Conservation (phyloP, 2,329 filamentous ascomycete species). For the Diplodia seriata region DNA sequence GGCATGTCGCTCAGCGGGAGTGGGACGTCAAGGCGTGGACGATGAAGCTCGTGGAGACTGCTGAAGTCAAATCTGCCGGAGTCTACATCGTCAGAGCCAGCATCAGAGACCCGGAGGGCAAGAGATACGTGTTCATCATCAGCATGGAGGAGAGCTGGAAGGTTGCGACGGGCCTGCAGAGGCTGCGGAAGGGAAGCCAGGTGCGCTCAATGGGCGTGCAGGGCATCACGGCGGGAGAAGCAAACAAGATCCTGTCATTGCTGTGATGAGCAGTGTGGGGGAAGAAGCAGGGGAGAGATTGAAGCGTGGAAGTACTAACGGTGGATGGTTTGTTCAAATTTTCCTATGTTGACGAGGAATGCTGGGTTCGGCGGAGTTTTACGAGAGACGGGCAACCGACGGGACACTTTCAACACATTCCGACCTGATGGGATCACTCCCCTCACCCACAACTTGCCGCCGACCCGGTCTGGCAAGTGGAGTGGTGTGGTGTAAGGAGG, state of each 20-base stretch:
- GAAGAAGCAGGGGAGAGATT: background rate
- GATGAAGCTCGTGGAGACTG: conserved; percentile 80
- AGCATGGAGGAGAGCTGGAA: conserved; percentile 68
- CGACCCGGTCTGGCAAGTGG: background rate
- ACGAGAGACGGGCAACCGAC: background rate
- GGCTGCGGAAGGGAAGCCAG: conserved; percentile 62
- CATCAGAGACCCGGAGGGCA: conserved; percentile 64
- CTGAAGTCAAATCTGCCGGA: conserved; percentile 15
- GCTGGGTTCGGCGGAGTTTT: conserved; percentile 7
- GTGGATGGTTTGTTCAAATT: conserved; percentile 5
- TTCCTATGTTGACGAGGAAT: background rate
- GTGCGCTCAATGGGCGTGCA: conserved; percentile 62
- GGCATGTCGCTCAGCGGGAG: conserved; percentile 89
- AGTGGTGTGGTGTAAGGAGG: background rate
- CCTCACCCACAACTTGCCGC: background rate
- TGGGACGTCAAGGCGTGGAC: conserved; percentile 99
- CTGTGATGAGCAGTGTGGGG: conserved; percentile 37
- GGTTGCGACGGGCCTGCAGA: conserved; percentile 64
- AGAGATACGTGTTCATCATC: conserved; percentile 67
- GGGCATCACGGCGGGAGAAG: conserved; percentile 57
- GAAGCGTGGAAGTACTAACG: background rate
- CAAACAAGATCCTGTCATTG: conserved; percentile 45
- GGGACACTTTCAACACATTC: conserved; percentile 1
- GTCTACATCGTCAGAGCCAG: conserved; percentile 60
- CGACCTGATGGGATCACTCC: background rate